phyloP scores from a whole-genome alignment of 148 eudicot genomes.

The Heliosperma pusillum region DNA sequence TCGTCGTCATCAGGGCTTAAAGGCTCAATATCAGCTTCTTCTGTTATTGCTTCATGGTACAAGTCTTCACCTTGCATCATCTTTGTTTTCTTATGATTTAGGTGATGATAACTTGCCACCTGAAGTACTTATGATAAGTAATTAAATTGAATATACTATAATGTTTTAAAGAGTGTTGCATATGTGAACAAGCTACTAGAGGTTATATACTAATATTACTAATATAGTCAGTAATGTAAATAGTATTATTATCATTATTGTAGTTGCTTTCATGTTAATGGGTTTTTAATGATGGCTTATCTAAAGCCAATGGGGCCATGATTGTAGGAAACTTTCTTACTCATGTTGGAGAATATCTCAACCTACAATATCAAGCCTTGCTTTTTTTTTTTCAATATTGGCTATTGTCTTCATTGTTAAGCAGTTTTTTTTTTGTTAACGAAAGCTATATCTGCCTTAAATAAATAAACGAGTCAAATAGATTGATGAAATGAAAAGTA shows the following conservation, averaged over 20 bases:
- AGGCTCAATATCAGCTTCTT: constrained; percentile 23
- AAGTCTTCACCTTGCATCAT: constrained; percentile 35
- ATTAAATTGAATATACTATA: constrained; percentile 10
- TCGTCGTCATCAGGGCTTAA: constrained; percentile 21
- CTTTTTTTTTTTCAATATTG: constrained; percentile 10
- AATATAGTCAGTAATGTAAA: constrained; percentile 16
- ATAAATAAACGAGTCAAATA: no score
- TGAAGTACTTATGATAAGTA: constrained; percentile 17
- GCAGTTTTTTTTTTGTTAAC: no score
- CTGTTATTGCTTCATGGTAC: constrained; percentile 26
- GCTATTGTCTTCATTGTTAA: no score
- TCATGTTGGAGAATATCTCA: constrained; percentile 30
- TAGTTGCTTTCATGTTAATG: constrained; percentile 34
- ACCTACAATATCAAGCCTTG: constrained; percentile 16
- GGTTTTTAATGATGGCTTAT: constrained; percentile 32
- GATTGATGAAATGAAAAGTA: no score
- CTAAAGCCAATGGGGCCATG: constrained; percentile 36
- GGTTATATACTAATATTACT: constrained; percentile 10
- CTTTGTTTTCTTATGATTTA: constrained; percentile 3
- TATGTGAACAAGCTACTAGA: constrained; percentile 27
- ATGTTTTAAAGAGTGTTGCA: constrained; percentile 23
- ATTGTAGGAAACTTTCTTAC: constrained; percentile 37
- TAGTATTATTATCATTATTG: constrained; percentile 10
- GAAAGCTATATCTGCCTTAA: no score
- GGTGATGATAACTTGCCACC: constrained; percentile 23